A percentile compares a stretch with the other conserved stretches of the same genome.
Evolutionary conservation across 2,329 filamentous ascomycete species (phyloP).

Genomic region (Monilinia vaccinii-corymbosi): DNA sequence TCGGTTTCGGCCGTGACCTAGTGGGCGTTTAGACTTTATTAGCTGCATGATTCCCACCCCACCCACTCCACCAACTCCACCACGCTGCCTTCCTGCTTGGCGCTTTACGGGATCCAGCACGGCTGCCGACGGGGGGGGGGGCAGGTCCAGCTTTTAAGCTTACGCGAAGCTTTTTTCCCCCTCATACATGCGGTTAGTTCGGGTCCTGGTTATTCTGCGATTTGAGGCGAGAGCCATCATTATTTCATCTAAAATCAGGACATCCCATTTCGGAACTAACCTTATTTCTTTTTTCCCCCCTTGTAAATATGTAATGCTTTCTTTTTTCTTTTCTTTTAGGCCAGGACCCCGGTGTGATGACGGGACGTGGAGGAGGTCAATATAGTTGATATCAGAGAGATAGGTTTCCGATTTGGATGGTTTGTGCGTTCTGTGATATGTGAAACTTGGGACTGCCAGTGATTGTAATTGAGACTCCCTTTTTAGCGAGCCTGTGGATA

Average conservation of each 20-base stretch:
- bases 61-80: neutral
- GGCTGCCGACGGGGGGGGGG: neutral
- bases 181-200: neutral
- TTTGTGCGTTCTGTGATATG: neutral
- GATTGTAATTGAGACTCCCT: too few species aligned
- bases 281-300: neutral
- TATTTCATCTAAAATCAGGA: neutral
- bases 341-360: neutral
- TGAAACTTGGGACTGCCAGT: too few species aligned
- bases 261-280: neutral
- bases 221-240: too few species aligned
- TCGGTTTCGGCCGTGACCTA: neutral
- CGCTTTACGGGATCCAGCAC: neutral
- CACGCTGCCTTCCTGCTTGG: neutral
- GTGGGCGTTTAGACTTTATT: neutral
- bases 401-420: neutral
- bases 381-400: neutral
- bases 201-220: neutral
- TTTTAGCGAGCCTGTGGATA: too few species aligned
- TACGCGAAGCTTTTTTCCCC: neutral
- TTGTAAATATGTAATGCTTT: too few species aligned
- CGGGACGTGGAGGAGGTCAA: neutral
- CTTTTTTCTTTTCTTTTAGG: neutral
- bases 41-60: neutral
- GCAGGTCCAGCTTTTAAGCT: neutral